Conservation (phyloP, 371 early-diverging fungal species). For the Lichtheimia ornata region DNA sequence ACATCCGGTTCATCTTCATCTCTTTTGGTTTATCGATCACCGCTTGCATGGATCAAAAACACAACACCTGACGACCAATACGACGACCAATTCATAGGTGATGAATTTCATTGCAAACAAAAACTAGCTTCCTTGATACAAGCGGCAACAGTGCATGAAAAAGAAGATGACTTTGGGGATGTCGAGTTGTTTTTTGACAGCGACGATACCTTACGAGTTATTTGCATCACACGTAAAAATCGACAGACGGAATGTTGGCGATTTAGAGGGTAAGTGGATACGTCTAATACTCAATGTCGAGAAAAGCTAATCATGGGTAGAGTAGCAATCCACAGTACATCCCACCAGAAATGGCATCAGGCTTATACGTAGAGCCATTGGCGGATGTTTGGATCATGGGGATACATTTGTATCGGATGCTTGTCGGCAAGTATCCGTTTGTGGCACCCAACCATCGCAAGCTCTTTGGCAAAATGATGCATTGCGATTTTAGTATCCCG, state of each 20-base stretch:
- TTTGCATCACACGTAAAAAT: slow-evolving; percentile 24
- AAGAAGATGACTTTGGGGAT: slow-evolving; percentile 20
- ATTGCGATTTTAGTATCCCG: slow-evolving; percentile 40
- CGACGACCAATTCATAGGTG: slow-evolving; percentile 19
- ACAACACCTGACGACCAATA: slow-evolving; percentile 24
- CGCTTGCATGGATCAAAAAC: background rate
- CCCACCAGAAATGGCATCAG: slow-evolving; percentile 34
- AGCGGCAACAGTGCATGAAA: slow-evolving; percentile 26
- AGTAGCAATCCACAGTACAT: slow-evolving; percentile 28
- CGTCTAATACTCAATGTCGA: background rate
- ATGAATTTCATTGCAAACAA: slow-evolving; percentile 35
- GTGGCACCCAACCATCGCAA: slow-evolving; percentile 35
- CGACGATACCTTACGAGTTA: slow-evolving; percentile 29
- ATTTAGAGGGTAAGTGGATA: slow-evolving; percentile 32
- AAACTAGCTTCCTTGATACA: slow-evolving; percentile 41
- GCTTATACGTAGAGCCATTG: slow-evolving; percentile 24
- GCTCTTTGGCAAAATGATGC: slow-evolving; percentile 41
- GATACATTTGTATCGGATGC: slow-evolving; percentile 39
- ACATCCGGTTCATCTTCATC: background rate
- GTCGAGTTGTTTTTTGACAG: slow-evolving; percentile 33
- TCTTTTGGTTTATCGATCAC: slow-evolving; percentile 4
- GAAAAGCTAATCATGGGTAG: background rate
- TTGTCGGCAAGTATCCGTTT: slow-evolving; percentile 43
- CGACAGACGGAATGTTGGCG: slow-evolving; percentile 29
- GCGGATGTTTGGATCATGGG: slow-evolving; percentile 51